Conservation (phyloP, 768 basidiomycete species). For the Phaeolepiota aurea region DNA sequence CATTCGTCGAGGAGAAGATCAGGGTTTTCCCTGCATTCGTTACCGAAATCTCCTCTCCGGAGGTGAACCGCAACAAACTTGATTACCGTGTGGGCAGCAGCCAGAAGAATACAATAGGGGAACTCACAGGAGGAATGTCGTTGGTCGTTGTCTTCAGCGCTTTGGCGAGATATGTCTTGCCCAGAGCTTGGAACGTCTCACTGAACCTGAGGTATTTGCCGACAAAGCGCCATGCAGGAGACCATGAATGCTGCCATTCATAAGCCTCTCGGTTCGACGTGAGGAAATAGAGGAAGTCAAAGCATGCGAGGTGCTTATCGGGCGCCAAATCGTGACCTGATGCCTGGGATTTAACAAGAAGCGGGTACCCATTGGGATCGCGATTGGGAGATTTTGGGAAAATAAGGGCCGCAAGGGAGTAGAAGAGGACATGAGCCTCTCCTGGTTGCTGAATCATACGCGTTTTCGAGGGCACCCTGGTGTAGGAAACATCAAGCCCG, state of each 20-base stretch:
- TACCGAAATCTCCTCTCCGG: constrained; percentile 38
- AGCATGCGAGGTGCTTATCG: constrained; percentile 22
- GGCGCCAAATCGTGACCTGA: constrained; percentile 16
- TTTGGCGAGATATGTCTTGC: constrained; percentile 21
- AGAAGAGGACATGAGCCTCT: constrained; percentile 17
- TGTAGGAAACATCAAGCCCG: constrained; percentile 26
- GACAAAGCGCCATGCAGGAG: constrained; percentile 33
- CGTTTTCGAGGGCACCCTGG: constrained; percentile 18
- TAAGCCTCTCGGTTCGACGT: constrained; percentile 17
- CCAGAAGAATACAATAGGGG: not conserved
- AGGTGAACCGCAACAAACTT: constrained; percentile 39
- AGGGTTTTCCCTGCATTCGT: constrained; percentile 32
- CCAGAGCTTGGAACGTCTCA: constrained; percentile 18
- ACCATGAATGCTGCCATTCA: constrained; percentile 28
- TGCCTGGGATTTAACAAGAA: constrained; percentile 14
- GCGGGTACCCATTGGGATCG: constrained; percentile 11
- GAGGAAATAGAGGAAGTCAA: constrained; percentile 24
- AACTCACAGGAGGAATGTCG: constrained; percentile 25
- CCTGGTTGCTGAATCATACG: constrained; percentile 11
- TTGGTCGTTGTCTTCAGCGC: constrained; percentile 16
- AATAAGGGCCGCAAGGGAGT: constrained; percentile 20
- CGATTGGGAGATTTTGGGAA: constrained; percentile 14
- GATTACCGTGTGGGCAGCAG: not conserved
- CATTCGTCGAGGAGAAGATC: constrained; percentile 28
- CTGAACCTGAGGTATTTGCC: constrained; percentile 28